phyloP scores from a whole-genome alignment of 345 rosid species.

The Sonneratia caseolaris region DNA sequence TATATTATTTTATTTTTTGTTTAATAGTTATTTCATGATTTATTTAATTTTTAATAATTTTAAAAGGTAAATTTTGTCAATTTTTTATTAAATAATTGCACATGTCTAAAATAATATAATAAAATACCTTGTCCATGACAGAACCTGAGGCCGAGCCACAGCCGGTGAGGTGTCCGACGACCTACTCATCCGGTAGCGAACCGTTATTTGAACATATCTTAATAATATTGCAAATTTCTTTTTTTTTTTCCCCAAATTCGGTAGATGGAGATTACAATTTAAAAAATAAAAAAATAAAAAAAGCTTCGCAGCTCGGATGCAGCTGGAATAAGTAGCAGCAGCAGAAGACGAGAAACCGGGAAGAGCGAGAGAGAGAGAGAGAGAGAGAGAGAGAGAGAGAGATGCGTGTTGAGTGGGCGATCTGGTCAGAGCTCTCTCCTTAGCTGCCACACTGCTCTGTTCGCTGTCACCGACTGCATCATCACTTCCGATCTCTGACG shows the following conservation, averaged over 20 bases:
- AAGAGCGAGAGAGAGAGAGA: slow-evolving; percentile 7
- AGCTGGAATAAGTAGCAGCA: slow-evolving; percentile 3
- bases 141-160: neutral
- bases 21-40: too few relatives aligned
- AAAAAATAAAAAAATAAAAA: neutral
- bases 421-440: slow-evolving; percentile 5
- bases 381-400: slow-evolving; percentile 7
- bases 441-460: slow-evolving; percentile 4
- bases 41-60: too few relatives aligned
- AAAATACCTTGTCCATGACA: too few relatives aligned
- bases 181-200: slow-evolving; percentile 25
- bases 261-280: neutral
- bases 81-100: too few relatives aligned
- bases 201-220: neutral
- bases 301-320: neutral
- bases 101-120: too few relatives aligned
- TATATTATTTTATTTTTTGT: too few relatives aligned
- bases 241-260: too few relatives aligned
- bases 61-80: too few relatives aligned
- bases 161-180: slow-evolving; percentile 6
- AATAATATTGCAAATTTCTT: neutral
- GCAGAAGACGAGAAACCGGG: slow-evolving; percentile 18
- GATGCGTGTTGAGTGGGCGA: slow-evolving; percentile 57
- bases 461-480: neutral
- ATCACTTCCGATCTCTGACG: neutral